These are phyloP conservation scores for Salvia rosmarinus DNA, from an alignment of 257 asterid genomes.

Conservation along the genomic window DNA sequence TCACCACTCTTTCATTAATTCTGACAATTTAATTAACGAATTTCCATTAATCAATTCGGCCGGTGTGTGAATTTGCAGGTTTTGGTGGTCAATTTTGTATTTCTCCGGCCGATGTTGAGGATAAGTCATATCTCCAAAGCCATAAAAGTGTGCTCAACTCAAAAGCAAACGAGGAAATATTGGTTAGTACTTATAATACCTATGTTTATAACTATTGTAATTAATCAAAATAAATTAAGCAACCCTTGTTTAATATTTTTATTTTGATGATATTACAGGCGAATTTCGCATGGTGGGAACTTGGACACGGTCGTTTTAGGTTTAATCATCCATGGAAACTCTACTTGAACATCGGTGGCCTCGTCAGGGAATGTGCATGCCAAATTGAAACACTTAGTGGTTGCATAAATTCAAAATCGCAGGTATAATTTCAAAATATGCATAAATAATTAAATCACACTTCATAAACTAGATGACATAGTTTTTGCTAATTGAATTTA, in stretches of 20 bases:
- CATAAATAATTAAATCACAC: too few species aligned
- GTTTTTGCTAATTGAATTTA: not conserved
- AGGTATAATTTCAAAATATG: slow-evolving; percentile 30
- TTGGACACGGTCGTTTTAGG: slow-evolving; percentile 56
- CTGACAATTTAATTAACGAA: too few species aligned
- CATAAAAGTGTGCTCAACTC: slow-evolving; percentile 52
- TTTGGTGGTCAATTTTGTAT: slow-evolving; percentile 51
- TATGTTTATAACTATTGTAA: not conserved
- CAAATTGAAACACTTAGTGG: slow-evolving; percentile 56
- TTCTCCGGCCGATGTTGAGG: slow-evolving; percentile 31
- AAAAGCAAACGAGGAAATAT: slow-evolving; percentile 58
- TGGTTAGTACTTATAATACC: slow-evolving; percentile 46
- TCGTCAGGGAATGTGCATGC: slow-evolving; percentile 63
- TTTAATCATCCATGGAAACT: slow-evolving; percentile 69
- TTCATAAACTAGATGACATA: too few species aligned
- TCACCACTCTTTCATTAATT: too few species aligned
- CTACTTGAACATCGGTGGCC: slow-evolving; percentile 57
- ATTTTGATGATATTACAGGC: slow-evolving; percentile 46
- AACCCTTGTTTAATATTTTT: too few species aligned
- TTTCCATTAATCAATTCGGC: too few species aligned
- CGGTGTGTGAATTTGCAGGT: slow-evolving; percentile 24
- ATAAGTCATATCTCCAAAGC: slow-evolving; percentile 40
- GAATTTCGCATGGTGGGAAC: slow-evolving; percentile 82
- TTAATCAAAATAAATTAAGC: too few species aligned
- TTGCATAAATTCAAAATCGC: slow-evolving; percentile 36